These are phyloP conservation scores for Penicillium brevicompactum DNA, from an alignment of 2,329 filamentous ascomycete species.

Conservation along the genomic window DNA sequence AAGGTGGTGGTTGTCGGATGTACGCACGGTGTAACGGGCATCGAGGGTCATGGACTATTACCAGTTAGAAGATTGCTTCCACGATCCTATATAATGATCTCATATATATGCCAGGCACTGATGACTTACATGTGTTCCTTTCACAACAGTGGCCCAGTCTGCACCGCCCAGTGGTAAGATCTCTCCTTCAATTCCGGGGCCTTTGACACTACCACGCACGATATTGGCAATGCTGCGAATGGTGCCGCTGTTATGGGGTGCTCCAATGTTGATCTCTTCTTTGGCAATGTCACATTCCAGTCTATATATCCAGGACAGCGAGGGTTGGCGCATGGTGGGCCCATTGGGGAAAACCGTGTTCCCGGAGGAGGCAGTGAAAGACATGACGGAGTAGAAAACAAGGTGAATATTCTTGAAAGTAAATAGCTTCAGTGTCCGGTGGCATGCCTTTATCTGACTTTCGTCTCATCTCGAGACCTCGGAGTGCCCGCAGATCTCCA, in stretches of 20 bases:
- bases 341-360: conserved; percentile 24
- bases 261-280: conserved; percentile 25
- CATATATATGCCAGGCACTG: not conserved
- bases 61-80: not conserved
- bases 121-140: conserved; percentile 24
- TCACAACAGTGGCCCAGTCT: conserved; percentile 26
- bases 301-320: conserved; percentile 24
- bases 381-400: not conserved
- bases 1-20: conserved; percentile 22
- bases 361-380: conserved; percentile 18
- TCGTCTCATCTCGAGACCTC: not conserved
- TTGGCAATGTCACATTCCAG: conserved; percentile 26
- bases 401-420: not conserved
- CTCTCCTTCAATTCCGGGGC: conserved; percentile 22
- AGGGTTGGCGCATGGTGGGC: conserved; percentile 26
- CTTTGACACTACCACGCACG: conserved; percentile 25
- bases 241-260: conserved; percentile 22
- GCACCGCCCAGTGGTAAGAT: conserved; percentile 25
- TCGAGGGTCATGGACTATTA: conserved; percentile 28
- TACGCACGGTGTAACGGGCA: conserved; percentile 25
- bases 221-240: conserved; percentile 27
- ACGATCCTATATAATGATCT: too few species aligned
- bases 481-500: not conserved
- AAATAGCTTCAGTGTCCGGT: not conserved
- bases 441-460: not conserved